Evolutionary conservation across 495 filamentous ascomycete genomes (phyloP), one percentile per base, ranked within the genome.

Genomic region (Parmelia sp.): DNA sequence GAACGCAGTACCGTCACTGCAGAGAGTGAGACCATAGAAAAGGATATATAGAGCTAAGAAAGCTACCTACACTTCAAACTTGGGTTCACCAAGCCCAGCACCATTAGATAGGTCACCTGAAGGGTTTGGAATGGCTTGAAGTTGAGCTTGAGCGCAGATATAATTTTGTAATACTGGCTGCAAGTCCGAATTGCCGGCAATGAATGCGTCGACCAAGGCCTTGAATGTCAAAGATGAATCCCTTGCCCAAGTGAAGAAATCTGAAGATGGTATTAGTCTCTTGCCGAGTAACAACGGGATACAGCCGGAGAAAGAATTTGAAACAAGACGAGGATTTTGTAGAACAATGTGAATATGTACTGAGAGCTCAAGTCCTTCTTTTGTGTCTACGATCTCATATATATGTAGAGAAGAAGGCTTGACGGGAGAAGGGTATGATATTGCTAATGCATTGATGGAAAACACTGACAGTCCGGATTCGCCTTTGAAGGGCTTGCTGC

Each of bases 191-290:
- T 84, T 72, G 44, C 75, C 75, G 39, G 74, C 76, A 33, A 76
- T 68, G 64, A 82, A 82, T 51, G 75, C 72, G 63, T 84, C 80
- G 42, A 84, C 72, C n/a, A 87, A 67, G 57, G 78, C 75, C 60
- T 84, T 83, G 63, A 83, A 68, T 0, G 80, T 83, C 37, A 87
- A 72, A 2, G 81, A 82, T 0, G 83, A 77, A 64, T 87, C 84
- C 58, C 85, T 76, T 60, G 80, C 83, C 84, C 84, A 87, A 3
- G 83, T 83, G 66, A 80, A 86, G 67, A 79, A 86, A 61, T 84
- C 81, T 84, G 49, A 4, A 58, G 35, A 21, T 7, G 29, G 21
- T 35, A 29, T 25, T 2, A 66, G 60, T 64, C n/a, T 15, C 23
- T 40, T 15, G 49, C 63, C 35, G 61, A 19, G 8, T 33, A 31